A percentile compares a stretch with the other conserved stretches of the same genome.
Conservation (phyloP, 1,284 basidiomycete species). For the Cutaneotrichosporon daszewskae region DNA sequence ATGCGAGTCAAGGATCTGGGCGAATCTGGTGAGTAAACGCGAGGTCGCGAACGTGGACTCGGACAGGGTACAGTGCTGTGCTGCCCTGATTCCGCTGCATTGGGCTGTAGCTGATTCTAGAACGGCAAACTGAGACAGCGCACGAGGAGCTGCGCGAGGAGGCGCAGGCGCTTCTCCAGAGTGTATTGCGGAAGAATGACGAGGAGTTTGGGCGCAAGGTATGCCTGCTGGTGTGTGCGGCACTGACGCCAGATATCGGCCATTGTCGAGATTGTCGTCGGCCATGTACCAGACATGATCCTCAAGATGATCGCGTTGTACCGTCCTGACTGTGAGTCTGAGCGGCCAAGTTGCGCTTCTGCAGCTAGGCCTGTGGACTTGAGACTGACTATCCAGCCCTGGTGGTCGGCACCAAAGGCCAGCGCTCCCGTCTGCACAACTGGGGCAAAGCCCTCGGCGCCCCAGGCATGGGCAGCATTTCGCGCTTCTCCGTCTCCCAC, state of each 20-base stretch:
- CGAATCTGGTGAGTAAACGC: slow-evolving; percentile 55
- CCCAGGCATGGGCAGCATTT: slow-evolving; percentile 51
- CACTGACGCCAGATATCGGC: slow-evolving; percentile 63
- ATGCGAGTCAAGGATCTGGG: slow-evolving; percentile 84
- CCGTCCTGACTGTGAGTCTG: slow-evolving; percentile 70
- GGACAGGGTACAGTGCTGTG: background rate
- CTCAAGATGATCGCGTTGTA: slow-evolving; percentile 91
- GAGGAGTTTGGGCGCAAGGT: slow-evolving; percentile 76
- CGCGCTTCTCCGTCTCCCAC: slow-evolving; percentile 71
- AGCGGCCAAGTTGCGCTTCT: too few species aligned
- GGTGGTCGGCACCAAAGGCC: slow-evolving; percentile 84
- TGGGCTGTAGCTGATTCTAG: slow-evolving; percentile 45
- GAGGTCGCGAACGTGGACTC: background rate
- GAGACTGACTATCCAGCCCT: slow-evolving; percentile 51
- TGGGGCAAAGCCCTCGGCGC: slow-evolving; percentile 59
- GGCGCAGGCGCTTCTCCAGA: slow-evolving; percentile 74
- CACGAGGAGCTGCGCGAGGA: slow-evolving; percentile 82
- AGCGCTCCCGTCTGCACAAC: slow-evolving; percentile 56
- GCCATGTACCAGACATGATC: slow-evolving; percentile 79
- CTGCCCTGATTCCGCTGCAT: background rate
- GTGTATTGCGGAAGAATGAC: slow-evolving; percentile 72
- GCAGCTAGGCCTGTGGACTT: background rate
- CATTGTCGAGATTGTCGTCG: slow-evolving; percentile 90
- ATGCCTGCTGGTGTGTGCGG: slow-evolving; percentile 13
- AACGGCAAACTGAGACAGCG: slow-evolving; percentile 53